Evolutionary conservation across 2,329 filamentous ascomycete genomes (phyloP).

Genomic region (Alternaria sp.): DNA sequence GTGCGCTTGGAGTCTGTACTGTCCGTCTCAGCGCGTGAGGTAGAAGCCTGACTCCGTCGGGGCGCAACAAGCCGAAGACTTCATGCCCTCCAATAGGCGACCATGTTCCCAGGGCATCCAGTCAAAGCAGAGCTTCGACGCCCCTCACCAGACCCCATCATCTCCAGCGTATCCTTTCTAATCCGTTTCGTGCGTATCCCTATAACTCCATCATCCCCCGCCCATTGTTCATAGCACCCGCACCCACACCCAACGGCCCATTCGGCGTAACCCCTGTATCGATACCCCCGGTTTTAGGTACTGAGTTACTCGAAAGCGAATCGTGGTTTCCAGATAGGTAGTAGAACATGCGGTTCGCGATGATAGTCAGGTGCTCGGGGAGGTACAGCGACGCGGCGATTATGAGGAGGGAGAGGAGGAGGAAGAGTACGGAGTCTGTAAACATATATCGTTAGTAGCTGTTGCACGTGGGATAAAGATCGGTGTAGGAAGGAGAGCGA

Average conservation of each 20-base stretch:
- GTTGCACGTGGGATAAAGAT: no score
- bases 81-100: neutral
- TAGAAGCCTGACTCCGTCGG: neutral
- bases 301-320: conserved; percentile 21
- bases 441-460: neutral
- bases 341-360: conserved; percentile 88
- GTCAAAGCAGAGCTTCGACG: neutral
- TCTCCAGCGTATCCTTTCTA: neutral
- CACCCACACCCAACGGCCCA: conserved; percentile 11
- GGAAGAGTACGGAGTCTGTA: conserved; percentile 87
- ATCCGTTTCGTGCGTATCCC: neutral
- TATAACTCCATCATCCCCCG: conserved; percentile 34
- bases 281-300: conserved; percentile 19
- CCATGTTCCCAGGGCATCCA: neutral
- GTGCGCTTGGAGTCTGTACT: neutral
- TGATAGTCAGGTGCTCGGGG: conserved; percentile 83
- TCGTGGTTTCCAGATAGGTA: conserved; percentile 84
- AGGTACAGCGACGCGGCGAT: conserved; percentile 92
- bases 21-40: neutral
- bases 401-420: conserved; percentile 83
- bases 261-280: conserved; percentile 7
- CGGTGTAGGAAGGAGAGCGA: neutral
- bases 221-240: conserved; percentile 14
- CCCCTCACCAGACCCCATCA: neutral
- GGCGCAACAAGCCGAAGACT: neutral